These are phyloP conservation scores for Ogataea ganodermae DNA, from an alignment of 805 yeast species.

Conservation along the genomic window DNA sequence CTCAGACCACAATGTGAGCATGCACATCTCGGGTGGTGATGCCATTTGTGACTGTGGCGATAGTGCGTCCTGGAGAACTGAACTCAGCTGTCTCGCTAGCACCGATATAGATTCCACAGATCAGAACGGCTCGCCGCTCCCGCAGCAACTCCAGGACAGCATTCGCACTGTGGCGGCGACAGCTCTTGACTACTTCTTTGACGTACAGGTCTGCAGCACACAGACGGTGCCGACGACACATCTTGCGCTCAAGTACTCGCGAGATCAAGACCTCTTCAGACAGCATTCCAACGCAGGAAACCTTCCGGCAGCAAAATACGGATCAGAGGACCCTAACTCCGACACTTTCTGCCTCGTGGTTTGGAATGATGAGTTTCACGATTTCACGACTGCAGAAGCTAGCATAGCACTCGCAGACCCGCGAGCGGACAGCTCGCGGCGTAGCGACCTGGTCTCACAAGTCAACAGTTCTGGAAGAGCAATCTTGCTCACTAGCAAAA, in stretches of 20 bases:
- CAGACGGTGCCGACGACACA: constrained; percentile 26
- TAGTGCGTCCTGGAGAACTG: constrained; percentile 57
- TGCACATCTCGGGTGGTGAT: constrained; percentile 49
- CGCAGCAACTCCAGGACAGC: constrained; percentile 20
- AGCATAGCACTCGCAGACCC: constrained; percentile 23
- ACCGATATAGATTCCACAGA: constrained; percentile 13
- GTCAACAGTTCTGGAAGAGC: constrained; percentile 56
- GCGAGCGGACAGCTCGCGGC: constrained; percentile 4
- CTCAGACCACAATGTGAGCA: constrained; percentile 60
- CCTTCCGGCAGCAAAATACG: constrained; percentile 38
- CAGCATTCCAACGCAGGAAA: constrained; percentile 34
- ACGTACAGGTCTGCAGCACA: constrained; percentile 39
- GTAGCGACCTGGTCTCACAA: constrained; percentile 37
- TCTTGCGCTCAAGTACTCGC: background rate
- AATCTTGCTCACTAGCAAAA: constrained; percentile 40
- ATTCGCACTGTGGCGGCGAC: constrained; percentile 34
- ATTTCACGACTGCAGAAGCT: constrained; percentile 39
- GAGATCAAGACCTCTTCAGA: constrained; percentile 12
- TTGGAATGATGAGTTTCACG: constrained; percentile 83
- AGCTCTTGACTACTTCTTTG: constrained; percentile 43
- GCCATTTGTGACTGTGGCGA: constrained; percentile 81
- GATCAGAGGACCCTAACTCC: constrained; percentile 39
- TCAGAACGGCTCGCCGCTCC: constrained; percentile 16
- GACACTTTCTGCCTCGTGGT: constrained; percentile 50
- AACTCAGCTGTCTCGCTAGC: constrained; percentile 49